Evolutionary conservation across 164 flowering plant species (phyloP).

Genomic region (Stephania cephalantha): DNA sequence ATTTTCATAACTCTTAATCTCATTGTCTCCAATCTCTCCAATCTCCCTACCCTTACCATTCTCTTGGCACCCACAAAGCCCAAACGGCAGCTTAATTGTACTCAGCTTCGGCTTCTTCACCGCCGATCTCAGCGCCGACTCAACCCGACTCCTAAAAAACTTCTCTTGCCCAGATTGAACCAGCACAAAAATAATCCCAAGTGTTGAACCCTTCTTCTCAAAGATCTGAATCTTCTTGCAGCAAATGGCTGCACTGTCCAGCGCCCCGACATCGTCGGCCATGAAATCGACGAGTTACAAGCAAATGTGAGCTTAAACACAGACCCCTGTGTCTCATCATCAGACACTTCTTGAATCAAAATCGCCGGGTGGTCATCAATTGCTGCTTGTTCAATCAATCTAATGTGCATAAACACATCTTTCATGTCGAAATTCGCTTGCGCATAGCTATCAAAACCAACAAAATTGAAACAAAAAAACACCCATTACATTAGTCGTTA

Average conservation of each 20-base stretch:
- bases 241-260: slow-evolving; percentile 63
- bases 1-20: slow-evolving; percentile 32
- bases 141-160: slow-evolving; percentile 41
- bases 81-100: slow-evolving; percentile 21
- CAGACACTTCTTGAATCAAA: slow-evolving; percentile 57
- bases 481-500: slow-evolving; percentile 21
- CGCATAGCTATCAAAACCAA: slow-evolving; percentile 49
- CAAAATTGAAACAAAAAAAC: slow-evolving; percentile 20
- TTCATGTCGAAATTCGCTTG: slow-evolving; percentile 90
- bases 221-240: slow-evolving; percentile 92
- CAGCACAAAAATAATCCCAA: slow-evolving; percentile 57
- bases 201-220: slow-evolving; percentile 77
- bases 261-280: slow-evolving; percentile 72
- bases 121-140: slow-evolving; percentile 59
- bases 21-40: slow-evolving; percentile 42
- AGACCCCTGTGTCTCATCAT: slow-evolving; percentile 45
- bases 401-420: slow-evolving; percentile 86
- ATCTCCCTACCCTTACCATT: slow-evolving; percentile 36
- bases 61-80: slow-evolving; percentile 95
- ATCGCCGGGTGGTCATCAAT: slow-evolving; percentile 62
- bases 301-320: slow-evolving; percentile 78
- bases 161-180: slow-evolving; percentile 72
- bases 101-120: slow-evolving; percentile 38
- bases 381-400: slow-evolving; percentile 71
- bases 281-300: slow-evolving; percentile 68